Base-by-base conservation (phyloP, 75 land plant species). In the Azolla pinnata region DNA sequence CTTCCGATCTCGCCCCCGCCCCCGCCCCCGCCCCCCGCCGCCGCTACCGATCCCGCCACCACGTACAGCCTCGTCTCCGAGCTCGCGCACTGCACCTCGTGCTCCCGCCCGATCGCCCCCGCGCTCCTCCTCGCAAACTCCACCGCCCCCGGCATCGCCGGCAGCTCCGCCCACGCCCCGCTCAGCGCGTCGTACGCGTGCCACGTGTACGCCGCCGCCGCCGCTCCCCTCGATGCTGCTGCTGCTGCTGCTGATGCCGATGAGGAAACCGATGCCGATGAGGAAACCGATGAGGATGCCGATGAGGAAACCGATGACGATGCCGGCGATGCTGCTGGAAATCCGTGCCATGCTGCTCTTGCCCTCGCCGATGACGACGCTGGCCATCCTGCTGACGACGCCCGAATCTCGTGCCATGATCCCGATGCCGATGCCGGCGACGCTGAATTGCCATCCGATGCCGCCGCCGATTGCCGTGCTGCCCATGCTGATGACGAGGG, bases 61-160 rank as follows among this genome's bases (percentile, higher is more conserved):
- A 74, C 50, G 26, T 68, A 54, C 44, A 74, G 67, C 58, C 51
- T 63, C 32, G 32, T 44, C 12, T 21, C 30, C 1, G 77, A 56
- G 67, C 72, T 59, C 2, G 67, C 73, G 61, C 77, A 74, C 49
- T 74, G 72, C 5, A 74, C 71, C 19, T 62, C 45, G 63, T 68
- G 72, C n/a, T 53, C 31, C 0, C 33, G 30, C 28, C 77, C 72
- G 25, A 58, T 49, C 40, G 28, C 63, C 31, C 47, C 34, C 7
- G 72, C 62, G 38, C n/a, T 48, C 40, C 30, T 30, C 34, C 63
- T 48, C 35, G 48, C 62, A 38, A 68, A 62, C 25, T 52, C 54
- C 18, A 55, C 49, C 14, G 56, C 19, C 16, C 32, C 35, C 30
- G 67, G 77, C 61, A 64, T 29, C n/a, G 63, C 45, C 12, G 77